These are phyloP conservation scores for Aspergillus funiculosus DNA, from an alignment of 495 filamentous ascomycete genomes.

Conservation along the genomic window DNA sequence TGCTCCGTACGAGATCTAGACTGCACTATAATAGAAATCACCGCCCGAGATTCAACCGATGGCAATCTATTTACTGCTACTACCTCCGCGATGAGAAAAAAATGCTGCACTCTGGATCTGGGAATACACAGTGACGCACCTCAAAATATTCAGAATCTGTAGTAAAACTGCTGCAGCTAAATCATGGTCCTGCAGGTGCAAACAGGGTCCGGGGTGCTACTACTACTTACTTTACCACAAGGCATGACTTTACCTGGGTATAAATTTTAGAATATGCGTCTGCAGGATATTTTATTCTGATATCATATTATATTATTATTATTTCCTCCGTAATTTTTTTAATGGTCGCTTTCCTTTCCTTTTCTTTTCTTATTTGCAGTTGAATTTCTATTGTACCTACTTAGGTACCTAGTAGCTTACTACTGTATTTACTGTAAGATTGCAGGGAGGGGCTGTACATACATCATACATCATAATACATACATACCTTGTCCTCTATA, in stretches of 20 bases:
- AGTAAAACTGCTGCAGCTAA: conserved; percentile 12
- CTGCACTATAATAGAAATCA: not conserved
- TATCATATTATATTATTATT: not conserved
- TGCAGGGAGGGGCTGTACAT: not conserved
- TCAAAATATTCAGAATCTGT: conserved; percentile 1
- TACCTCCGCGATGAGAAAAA: not conserved
- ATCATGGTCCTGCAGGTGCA: conserved; percentile 15
- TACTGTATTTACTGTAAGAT: conserved; percentile 1
- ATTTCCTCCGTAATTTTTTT: not conserved
- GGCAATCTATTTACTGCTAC: not conserved
- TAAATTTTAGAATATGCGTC: not conserved
- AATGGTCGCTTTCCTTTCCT: too few relatives aligned
- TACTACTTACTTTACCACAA: not conserved
- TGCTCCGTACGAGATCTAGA: conserved; percentile 6
- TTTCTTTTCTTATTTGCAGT: conserved; percentile 5
- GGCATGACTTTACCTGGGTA: too few relatives aligned
- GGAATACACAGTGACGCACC: not conserved
- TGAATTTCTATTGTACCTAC: not conserved
- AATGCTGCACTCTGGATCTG: not conserved
- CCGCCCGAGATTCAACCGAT: not conserved
- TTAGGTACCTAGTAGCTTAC: not conserved
- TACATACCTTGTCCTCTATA: too few relatives aligned
- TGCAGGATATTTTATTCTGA: too few relatives aligned
- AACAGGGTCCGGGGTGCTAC: conserved; percentile 21
- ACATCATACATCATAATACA: not conserved